Conservation (phyloP, 768 basidiomycete species). For the Pisolithus microcarpus region DNA sequence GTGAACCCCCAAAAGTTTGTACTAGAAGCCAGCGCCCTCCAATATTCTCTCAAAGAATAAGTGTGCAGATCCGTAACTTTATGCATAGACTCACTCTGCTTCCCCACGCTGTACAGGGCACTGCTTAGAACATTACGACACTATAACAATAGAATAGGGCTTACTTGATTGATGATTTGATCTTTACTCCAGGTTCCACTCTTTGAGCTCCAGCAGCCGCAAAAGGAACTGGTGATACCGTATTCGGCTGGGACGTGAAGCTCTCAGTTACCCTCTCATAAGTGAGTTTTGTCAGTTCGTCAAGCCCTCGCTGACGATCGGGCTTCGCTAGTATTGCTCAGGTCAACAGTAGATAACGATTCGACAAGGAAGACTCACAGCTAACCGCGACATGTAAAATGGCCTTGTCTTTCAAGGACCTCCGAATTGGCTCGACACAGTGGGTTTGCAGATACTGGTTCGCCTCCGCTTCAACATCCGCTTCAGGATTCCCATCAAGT, state of each 20-base stretch:
- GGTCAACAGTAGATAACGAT: not conserved
- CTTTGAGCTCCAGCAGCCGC: constrained; percentile 3
- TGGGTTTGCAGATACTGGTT: not conserved
- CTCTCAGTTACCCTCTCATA: not conserved
- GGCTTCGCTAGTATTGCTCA: not conserved
- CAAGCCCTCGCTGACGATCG: not conserved
- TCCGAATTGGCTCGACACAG: not conserved
- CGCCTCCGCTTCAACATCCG: not conserved
- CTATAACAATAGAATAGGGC: not conserved
- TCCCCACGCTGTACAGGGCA: not conserved
- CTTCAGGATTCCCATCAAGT: not conserved
- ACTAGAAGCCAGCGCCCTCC: constrained; percentile 8
- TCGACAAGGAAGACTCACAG: not conserved
- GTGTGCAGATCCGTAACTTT: too few species aligned
- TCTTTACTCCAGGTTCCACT: not conserved
- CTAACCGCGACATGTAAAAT: not conserved
- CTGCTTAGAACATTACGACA: not conserved
- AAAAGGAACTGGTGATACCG: not conserved
- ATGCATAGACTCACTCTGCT: not conserved
- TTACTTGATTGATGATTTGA: constrained; percentile 1
- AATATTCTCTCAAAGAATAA: constrained; percentile 11
- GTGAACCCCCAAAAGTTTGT: constrained; percentile 6
- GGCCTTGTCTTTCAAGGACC: not conserved
- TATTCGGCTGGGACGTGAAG: not conserved
- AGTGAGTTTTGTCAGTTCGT: constrained; percentile 1